phyloP scores from a whole-genome alignment of 1,284 basidiomycete species.

The Ustilago bromivora region DNA sequence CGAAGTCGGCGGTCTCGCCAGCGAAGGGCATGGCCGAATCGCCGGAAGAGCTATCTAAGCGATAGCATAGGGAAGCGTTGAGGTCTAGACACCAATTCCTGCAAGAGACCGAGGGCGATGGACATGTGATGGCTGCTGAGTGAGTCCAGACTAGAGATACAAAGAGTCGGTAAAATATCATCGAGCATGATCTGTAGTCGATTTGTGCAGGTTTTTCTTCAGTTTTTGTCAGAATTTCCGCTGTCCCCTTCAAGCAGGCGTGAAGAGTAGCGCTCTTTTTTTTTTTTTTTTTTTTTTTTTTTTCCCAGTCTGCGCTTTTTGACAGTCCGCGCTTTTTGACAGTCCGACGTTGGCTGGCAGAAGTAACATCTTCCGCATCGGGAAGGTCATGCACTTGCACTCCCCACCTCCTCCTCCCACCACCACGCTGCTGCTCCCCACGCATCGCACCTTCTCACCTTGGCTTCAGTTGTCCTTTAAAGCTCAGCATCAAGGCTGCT shows the following conservation, averaged over 20 bases:
- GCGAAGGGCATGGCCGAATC: background rate
- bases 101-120: background rate
- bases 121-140: background rate
- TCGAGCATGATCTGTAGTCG: background rate
- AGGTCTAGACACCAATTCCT: conserved; percentile 11
- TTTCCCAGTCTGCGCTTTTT: conserved; percentile 24
- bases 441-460: conserved; percentile 2
- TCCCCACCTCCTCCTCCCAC: background rate
- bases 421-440: background rate
- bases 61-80: background rate
- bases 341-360: conserved; percentile 30
- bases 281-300: background rate
- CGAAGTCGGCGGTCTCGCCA: conserved; percentile 8
- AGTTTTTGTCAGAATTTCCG: background rate
- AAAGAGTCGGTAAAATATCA: background rate
- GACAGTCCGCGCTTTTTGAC: conserved; percentile 45
- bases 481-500: conserved; percentile 1
- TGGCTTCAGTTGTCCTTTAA: background rate
- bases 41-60: background rate
- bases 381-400: conserved; percentile 14
- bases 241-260: conserved; percentile 8
- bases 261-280: background rate
- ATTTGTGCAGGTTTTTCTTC: background rate
- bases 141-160: background rate
- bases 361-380: conserved; percentile 42